Evolutionary conservation across 2,329 filamentous ascomycete species (phyloP).

Genomic region (Karstenula rhodostoma): DNA sequence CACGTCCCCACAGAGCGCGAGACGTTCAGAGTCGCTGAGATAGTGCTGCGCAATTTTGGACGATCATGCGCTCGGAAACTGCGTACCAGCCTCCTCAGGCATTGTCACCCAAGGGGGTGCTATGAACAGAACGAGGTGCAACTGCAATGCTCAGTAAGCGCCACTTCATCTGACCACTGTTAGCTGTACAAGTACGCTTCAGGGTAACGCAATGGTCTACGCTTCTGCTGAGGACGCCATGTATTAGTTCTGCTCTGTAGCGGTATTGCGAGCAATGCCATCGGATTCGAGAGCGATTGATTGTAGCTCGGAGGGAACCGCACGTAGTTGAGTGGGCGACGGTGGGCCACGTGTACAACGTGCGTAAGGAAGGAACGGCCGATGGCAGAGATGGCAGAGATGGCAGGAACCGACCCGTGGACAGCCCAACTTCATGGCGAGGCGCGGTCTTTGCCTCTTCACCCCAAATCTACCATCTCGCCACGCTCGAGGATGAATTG

Average conservation of each 20-base stretch:
- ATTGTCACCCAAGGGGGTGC: not conserved
- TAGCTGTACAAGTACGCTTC: not conserved
- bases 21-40: not conserved
- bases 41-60: not conserved
- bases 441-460: not conserved
- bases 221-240: not conserved
- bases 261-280: not conserved
- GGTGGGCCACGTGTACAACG: not conserved
- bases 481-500: conserved; percentile 54
- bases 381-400: conserved; percentile 2
- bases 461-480: not conserved
- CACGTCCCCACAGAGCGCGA: conserved; percentile 10
- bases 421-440: not conserved
- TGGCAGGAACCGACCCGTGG: conserved; percentile 1
- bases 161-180: not conserved
- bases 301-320: too few species aligned
- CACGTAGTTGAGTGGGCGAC: not conserved
- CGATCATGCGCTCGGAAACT: not conserved
- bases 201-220: not conserved
- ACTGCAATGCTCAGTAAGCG: not conserved
- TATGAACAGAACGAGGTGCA: not conserved
- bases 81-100: not conserved
- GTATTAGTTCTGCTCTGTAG: not conserved
- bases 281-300: not conserved
- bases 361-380: not conserved